phyloP scores from a whole-genome alignment of 2,329 filamentous ascomycete genomes.

The Aphanoascus verrucosus region DNA sequence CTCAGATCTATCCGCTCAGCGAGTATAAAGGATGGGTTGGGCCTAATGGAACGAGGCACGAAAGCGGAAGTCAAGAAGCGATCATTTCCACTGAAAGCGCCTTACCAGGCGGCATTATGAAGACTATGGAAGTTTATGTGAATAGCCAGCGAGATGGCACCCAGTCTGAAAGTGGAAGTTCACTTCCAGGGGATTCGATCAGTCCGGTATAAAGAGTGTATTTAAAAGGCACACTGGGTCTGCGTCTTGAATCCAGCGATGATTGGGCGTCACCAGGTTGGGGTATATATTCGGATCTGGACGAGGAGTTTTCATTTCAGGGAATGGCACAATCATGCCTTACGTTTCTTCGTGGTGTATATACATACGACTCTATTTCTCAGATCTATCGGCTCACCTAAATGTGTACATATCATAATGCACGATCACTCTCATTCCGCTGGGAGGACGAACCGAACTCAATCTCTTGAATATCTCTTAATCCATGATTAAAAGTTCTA shows the following conservation, averaged over 20 bases:
- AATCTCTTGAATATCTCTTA: too few relatives aligned
- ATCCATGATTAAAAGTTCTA: too few relatives aligned
- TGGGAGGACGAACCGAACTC: too few relatives aligned
- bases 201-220: neutral
- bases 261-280: too few relatives aligned
- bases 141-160: neutral
- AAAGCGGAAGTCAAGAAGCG: constrained; percentile 3
- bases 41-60: neutral
- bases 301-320: neutral
- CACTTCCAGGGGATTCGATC: neutral
- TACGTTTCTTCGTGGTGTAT: neutral
- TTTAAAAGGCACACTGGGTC: too few relatives aligned
- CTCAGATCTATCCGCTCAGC: constrained; percentile 8
- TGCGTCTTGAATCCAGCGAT: too few relatives aligned
- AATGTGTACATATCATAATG: too few relatives aligned
- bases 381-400: too few relatives aligned
- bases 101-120: constrained; percentile 9
- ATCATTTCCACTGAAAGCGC: neutral
- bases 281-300: neutral
- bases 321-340: neutral
- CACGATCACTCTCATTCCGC: too few relatives aligned
- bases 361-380: neutral
- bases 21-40: constrained; percentile 6
- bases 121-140: constrained; percentile 12
- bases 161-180: neutral